Conservation (phyloP, 495 filamentous ascomycete species). For the Penicillium macrosclerotiorum region DNA sequence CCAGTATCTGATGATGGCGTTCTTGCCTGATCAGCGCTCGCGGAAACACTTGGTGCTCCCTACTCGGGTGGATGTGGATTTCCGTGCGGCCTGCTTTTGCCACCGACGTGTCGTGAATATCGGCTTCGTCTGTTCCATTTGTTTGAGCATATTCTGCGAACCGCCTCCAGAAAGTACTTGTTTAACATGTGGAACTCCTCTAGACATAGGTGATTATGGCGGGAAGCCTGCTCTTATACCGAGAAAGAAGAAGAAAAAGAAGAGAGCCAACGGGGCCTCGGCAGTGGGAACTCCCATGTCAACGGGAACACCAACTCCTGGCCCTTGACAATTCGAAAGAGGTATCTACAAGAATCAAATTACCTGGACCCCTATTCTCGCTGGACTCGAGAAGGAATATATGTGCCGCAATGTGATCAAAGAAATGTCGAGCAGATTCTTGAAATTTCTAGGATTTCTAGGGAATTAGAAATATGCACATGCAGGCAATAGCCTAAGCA, state of each 20-base stretch:
- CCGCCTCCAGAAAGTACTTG: conserved; percentile 68
- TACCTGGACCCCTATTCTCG: conserved; percentile 2
- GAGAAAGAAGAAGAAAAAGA: conserved; percentile 73
- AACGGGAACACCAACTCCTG: conserved; percentile 36
- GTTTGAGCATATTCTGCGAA: conserved; percentile 79
- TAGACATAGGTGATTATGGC: conserved; percentile 74
- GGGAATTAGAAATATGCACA: conserved; percentile 7
- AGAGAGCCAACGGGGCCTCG: conserved; percentile 43
- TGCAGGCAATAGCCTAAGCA: background rate
- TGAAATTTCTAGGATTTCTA: conserved; percentile 7
- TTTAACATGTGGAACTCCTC: conserved; percentile 84
- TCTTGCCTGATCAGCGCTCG: conserved; percentile 71
- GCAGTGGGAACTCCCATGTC: conserved; percentile 42
- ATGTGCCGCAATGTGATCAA: background rate
- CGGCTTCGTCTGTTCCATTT: conserved; percentile 93
- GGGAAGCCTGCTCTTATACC: conserved; percentile 72
- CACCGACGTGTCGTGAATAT: conserved; percentile 88
- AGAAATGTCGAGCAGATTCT: background rate
- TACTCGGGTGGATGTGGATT: conserved; percentile 85
- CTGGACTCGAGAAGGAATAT: conserved; percentile 9
- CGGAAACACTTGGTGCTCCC: conserved; percentile 68
- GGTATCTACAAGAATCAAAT: background rate
- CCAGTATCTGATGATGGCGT: conserved; percentile 95
- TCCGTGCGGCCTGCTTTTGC: conserved; percentile 95
- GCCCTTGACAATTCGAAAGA: conserved; percentile 26